Evolutionary conservation across 257 asterid genomes (phyloP).

Genomic region (Paraleonurus japonicus): DNA sequence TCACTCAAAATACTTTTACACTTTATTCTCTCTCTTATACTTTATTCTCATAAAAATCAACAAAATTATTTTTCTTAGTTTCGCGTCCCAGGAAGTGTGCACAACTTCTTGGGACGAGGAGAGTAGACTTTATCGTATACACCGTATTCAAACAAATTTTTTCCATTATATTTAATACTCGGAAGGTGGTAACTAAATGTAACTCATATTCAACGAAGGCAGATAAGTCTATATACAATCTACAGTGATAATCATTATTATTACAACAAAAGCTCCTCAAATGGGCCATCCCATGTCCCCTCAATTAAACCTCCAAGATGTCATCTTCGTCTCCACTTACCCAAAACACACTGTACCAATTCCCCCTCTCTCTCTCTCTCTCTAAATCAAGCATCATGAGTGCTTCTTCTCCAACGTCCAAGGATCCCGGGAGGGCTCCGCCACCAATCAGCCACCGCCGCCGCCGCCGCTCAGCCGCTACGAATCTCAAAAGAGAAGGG

Average conservation of each 20-base stretch:
- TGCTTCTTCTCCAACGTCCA: constrained; percentile 30
- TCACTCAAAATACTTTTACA: too few species aligned
- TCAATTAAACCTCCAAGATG: constrained; percentile 34
- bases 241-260: constrained; percentile 17
- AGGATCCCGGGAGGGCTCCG: constrained; percentile 21
- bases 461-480: constrained; percentile 42
- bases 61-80: too few species aligned
- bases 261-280: constrained; percentile 34
- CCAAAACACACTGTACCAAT: constrained; percentile 1
- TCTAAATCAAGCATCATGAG: constrained; percentile 36
- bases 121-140: too few species aligned
- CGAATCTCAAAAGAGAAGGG: constrained; percentile 50
- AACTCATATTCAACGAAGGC: background rate
- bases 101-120: too few species aligned
- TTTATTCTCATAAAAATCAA: too few species aligned
- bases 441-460: constrained; percentile 11
- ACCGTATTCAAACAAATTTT: too few species aligned
- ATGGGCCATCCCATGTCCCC: constrained; percentile 49
- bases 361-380: background rate
- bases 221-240: background rate
- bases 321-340: constrained; percentile 37
- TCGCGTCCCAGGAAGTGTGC: too few species aligned
- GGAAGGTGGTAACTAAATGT: background rate
- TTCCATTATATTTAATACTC: background rate
- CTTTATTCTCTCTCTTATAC: too few species aligned